Percentiles rank a stretch among this genome's conserved stretches.
These are phyloP conservation scores for Avena atlantica DNA, from an alignment of 176 grass and related monocot genomes.

Conservation along the genomic window DNA sequence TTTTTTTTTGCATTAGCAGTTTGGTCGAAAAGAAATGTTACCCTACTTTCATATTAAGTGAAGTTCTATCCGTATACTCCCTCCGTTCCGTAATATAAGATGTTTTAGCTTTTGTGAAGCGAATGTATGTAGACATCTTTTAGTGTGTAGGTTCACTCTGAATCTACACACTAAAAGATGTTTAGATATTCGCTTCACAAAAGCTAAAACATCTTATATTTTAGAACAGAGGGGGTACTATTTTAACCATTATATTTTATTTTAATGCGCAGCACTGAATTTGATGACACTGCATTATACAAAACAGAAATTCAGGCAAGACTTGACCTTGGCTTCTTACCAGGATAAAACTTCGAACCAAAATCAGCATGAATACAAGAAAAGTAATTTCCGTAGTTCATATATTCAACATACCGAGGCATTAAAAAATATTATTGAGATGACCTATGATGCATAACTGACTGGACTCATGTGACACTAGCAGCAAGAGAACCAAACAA, in stretches of 20 bases:
- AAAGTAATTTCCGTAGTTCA: constrained; percentile 2
- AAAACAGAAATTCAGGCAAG: constrained; percentile 3
- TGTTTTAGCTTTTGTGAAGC: no score
- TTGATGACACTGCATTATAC: not conserved
- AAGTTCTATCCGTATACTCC: not conserved
- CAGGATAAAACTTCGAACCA: not conserved
- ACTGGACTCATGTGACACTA: constrained; percentile 4
- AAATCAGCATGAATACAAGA: constrained; percentile 17
- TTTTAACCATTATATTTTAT: constrained; percentile 25
- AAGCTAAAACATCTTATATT: no score
- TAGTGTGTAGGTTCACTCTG: no score
- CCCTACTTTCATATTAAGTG: constrained; percentile 11
- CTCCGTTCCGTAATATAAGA: no score
- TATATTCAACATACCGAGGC: not conserved
- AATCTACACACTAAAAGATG: no score
- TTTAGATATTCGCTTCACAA: no score
- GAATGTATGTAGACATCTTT: no score
- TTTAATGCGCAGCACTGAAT: not conserved
- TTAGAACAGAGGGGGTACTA: no score
- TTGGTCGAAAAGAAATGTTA: not conserved
- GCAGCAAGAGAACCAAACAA: constrained; percentile 33
- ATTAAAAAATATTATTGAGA: not conserved
- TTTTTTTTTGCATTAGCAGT: not conserved
- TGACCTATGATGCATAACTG: constrained; percentile 13
- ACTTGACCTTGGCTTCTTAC: constrained; percentile 9